Percentiles rank a stretch among this genome's conserved stretches.
These are phyloP conservation scores for Penicillium crustosum DNA, from an alignment of 2,329 filamentous ascomycete species.

Conservation along the genomic window DNA sequence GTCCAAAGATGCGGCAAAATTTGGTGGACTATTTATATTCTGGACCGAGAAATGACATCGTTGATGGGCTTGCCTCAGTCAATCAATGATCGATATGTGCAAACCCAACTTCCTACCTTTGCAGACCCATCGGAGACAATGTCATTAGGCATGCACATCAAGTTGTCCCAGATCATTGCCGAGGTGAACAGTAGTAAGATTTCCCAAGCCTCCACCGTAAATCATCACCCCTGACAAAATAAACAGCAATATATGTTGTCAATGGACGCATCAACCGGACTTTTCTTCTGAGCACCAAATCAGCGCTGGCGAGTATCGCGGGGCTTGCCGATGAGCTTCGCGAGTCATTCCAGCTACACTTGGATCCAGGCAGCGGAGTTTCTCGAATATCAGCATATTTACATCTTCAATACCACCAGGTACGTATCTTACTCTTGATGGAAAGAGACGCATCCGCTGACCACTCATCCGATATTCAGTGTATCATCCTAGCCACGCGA, in stretches of 20 bases:
- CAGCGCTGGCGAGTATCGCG: slow-evolving; percentile 42
- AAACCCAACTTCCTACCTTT: slow-evolving; percentile 49
- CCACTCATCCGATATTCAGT: slow-evolving; percentile 25
- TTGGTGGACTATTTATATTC: slow-evolving; percentile 58
- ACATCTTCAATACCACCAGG: slow-evolving; percentile 44
- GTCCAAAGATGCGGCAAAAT: slow-evolving; percentile 53
- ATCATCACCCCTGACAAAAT: not conserved
- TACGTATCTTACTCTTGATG: slow-evolving; percentile 15
- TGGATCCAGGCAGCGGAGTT: slow-evolving; percentile 42
- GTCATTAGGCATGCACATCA: slow-evolving; percentile 49
- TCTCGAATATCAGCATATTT: slow-evolving; percentile 46
- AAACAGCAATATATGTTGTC: slow-evolving; percentile 44
- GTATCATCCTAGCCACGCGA: slow-evolving; percentile 44
- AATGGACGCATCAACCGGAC: slow-evolving; percentile 39
- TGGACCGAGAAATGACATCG: slow-evolving; percentile 56
- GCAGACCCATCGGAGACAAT: slow-evolving; percentile 40
- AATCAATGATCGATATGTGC: slow-evolving; percentile 54
- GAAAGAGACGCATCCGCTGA: not conserved
- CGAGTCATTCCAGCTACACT: slow-evolving; percentile 38
- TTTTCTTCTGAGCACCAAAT: slow-evolving; percentile 43
- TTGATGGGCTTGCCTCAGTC: slow-evolving; percentile 55
- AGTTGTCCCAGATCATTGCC: slow-evolving; percentile 47
- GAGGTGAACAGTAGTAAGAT: slow-evolving; percentile 48
- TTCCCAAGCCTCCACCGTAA: fast-evolving
- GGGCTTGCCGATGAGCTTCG: slow-evolving; percentile 43